Evolutionary conservation across 2,329 filamentous ascomycete species (phyloP), one percentile per base, ranked within the genome.

Genomic region (Penicillium corylophilum): DNA sequence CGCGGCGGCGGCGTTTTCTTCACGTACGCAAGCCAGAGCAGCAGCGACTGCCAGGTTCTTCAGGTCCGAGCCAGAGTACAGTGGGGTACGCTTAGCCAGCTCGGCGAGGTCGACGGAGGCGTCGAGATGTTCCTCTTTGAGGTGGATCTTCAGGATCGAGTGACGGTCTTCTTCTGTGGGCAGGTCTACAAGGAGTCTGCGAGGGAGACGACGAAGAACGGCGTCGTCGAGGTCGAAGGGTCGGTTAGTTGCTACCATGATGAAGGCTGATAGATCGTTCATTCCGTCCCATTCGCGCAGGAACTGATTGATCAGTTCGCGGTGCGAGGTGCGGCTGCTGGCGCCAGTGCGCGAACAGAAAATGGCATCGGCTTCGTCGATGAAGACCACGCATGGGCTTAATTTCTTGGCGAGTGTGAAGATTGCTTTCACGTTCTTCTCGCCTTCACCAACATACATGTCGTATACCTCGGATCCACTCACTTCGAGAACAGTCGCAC

Each of bases 201-300:
- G 68, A 1, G 79, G 78, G 3, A 79, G 69, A 46, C 79, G 77
- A 16, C 79, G 74, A 20, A 81, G 70, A 18, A 79, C 74, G 3
- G 79, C 79, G 40, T 78, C 74, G 64, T 99, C 94, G 1, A 99
- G 82, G 65, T 97, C 94, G 65, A 95, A 96, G 0, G 94, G 94
- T 9, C 93, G 82, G 71, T 99, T 97, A 8, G 92, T 97, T 24
- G 94, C 93, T 0, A 97, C 91, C 91, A 99, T 96, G 71, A 99
- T 93, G 70, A 99, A 97, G 2, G 93, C 90, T 16, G 88, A 88
- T 42, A 85, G 82, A 52, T 85, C 79, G 62, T 89, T 88, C 78
- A 97, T 87, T 10, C 94, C 94, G 63, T 97, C 94, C 94, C 93
- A 97, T 70, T 97, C 93, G 48, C 91, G 88, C 44, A 99, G 77